Evolutionary conservation across 2,329 filamentous ascomycete genomes (phyloP), one percentile per base, ranked within the genome.

Genomic region (Neonectria punicea): DNA sequence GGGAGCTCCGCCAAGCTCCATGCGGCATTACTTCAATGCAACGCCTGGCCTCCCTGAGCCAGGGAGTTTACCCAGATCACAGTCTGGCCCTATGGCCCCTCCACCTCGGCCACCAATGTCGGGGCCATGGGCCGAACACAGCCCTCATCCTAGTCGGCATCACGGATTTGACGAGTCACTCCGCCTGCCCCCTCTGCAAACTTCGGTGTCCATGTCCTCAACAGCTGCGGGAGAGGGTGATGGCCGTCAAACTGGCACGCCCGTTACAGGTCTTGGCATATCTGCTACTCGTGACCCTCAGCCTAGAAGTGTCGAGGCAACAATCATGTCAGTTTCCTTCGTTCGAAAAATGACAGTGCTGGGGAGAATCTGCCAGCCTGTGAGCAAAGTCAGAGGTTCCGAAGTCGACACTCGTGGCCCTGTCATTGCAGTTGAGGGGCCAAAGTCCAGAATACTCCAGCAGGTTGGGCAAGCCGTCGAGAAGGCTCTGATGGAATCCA

Each of bases 381-480:
- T 93, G 14, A 79, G 81, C 6, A 71, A 80, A 16, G 74, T 80
- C 1, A 73, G 73, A 7, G 72, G 71, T 4, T 68, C 73, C 3
- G 67, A 67, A 2, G 76, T 79, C 64, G 79, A 83, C 70, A 81
- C 83, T 7, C 87, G 94, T n/a, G 94, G 95, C 0, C 88, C 92
- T 0, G 87, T 98, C 41, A 90, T 98, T 67, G 91, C 93, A 0
- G 82, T 98, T 30, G 95, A 98, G 78, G 94, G 94, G 1, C 85
- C 91, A 18, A 87, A 90, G 62, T 68, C 76, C 7, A 73, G 74
- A n/a, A 70, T 87, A 22, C 75, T 87, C 10, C 77, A 81, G 2
- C 83, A 86, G 10, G 87, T 92, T 4, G 89, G 93, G 4, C 81
- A 84, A 3, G 85, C 87, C 18, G 87, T 97, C 20, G 86, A 91